Base-by-base conservation (phyloP, 176 grass and related monocot species). In the Guadua angustifolia region DNA sequence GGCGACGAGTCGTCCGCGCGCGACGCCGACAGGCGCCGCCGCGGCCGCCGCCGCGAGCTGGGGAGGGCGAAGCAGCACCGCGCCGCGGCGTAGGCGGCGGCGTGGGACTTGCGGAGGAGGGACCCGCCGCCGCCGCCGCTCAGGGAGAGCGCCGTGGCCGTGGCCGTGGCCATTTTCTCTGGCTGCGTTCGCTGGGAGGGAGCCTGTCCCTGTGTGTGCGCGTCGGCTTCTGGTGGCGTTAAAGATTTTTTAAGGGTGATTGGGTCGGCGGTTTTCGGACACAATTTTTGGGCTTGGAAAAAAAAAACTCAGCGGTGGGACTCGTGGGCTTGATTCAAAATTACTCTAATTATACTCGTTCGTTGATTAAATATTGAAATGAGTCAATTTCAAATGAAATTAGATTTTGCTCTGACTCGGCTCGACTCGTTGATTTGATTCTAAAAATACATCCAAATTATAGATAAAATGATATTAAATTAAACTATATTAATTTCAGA, bases 61-160 rank as follows among this genome's bases (percentile, higher is more conserved):
- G 40, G 69, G 18, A 56, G 42, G 44, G 60, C 63, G 51, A 26
- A 74, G 73, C 88, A 67, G 67, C 91, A 86, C 44, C 78, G 71
- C 24, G 79, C 36, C 32, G 44, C 78, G 60, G 75, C 6, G 7
- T 55, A 32, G 29, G 60, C n/a, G n/a, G n/a, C n/a, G n/a, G n/a
- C 5, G 68, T 74, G 73, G 65, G 21, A 53, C 69, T 65, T 77
- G 43, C 80, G 79, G 79, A 87, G 74, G 84, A 87, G 83, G 75
- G 38, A 35, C n/a, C 42, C 65, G 49, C 67, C 78, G 69, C 25
- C 79, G 24, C 51, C 84, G 80, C 22, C 84, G 84, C 38, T 38
- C 18, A 94, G 66, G 66, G 84, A 92, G 80, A 88, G 84, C 71
- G 89, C 90, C 84, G 92, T 86, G 76, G 89, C 90, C 84, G 92